These are phyloP conservation scores for Spergularia marina DNA, from an alignment of 148 eudicot species.

Conservation along the genomic window DNA sequence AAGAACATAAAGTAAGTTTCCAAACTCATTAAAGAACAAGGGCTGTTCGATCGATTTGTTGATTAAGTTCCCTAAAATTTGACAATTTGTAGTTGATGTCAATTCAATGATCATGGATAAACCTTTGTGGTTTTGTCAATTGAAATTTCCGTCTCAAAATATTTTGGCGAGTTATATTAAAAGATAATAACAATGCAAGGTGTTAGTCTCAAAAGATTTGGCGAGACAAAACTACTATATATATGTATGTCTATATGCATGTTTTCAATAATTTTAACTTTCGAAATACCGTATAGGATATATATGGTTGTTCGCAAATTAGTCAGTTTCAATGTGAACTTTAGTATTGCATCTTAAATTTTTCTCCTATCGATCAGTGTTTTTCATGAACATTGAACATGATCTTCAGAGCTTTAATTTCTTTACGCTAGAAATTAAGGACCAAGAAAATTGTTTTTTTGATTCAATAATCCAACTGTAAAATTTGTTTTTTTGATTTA, in stretches of 20 bases:
- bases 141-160: too few species aligned
- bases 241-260: too few species aligned
- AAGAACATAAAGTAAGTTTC: neutral
- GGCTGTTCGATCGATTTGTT: neutral
- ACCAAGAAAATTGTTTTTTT: neutral
- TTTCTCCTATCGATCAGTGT: neutral
- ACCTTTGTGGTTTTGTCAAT: neutral
- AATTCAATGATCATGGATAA: neutral
- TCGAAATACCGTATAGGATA: too few species aligned
- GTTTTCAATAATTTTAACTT: too few species aligned
- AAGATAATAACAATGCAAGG: too few species aligned
- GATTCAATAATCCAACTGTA: conserved; percentile 1
- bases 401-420: neutral
- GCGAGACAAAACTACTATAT: too few species aligned
- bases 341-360: neutral
- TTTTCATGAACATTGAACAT: conserved; percentile 9
- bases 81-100: neutral
- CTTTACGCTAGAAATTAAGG: neutral
- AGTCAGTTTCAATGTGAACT: neutral
- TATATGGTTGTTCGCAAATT: too few species aligned
- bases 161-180: too few species aligned
- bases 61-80: conserved; percentile 6
- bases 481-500: neutral
- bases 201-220: too few species aligned
- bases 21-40: neutral